These are phyloP conservation scores for Lepiota venenata DNA, from an alignment of 768 basidiomycete genomes.

Conservation along the genomic window DNA sequence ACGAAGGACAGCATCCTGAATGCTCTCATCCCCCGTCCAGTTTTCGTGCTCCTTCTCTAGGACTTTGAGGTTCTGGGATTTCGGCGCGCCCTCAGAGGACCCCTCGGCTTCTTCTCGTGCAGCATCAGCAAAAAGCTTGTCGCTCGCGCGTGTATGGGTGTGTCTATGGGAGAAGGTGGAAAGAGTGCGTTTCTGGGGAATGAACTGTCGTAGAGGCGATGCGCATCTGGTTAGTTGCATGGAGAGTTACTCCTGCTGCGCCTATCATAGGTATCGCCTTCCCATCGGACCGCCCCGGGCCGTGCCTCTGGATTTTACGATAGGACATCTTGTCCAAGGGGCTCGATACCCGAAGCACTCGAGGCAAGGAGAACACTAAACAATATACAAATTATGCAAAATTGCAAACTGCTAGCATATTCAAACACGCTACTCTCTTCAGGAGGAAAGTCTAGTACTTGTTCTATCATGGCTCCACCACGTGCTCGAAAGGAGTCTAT, in stretches of 20 bases:
- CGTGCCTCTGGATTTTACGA: too few species aligned
- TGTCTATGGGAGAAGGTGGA: not conserved
- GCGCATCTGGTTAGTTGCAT: not conserved
- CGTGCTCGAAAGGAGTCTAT: not conserved
- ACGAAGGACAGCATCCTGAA: constrained; percentile 67
- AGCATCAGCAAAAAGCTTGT: constrained; percentile 67
- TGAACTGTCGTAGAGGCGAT: not conserved
- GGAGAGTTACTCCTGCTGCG: not conserved
- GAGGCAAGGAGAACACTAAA: too few species aligned
- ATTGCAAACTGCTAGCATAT: too few species aligned
- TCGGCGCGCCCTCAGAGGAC: constrained; percentile 12
- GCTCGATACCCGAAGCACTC: too few species aligned
- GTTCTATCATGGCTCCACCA: constrained; percentile 14
- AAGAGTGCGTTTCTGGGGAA: too few species aligned
- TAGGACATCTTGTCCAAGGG: too few species aligned
- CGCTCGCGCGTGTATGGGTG: constrained; percentile 35
- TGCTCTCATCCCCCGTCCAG: constrained; percentile 77
- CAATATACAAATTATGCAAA: too few species aligned
- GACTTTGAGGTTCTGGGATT: constrained; percentile 9
- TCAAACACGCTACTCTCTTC: too few species aligned
- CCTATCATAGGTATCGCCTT: not conserved
- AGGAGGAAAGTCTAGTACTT: too few species aligned
- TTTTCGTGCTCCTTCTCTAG: constrained; percentile 49
- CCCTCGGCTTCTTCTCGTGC: constrained; percentile 44
- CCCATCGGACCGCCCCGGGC: too few species aligned